phyloP scores from a whole-genome alignment of 2,329 filamentous ascomycete species.

The Dothistroma pini region DNA sequence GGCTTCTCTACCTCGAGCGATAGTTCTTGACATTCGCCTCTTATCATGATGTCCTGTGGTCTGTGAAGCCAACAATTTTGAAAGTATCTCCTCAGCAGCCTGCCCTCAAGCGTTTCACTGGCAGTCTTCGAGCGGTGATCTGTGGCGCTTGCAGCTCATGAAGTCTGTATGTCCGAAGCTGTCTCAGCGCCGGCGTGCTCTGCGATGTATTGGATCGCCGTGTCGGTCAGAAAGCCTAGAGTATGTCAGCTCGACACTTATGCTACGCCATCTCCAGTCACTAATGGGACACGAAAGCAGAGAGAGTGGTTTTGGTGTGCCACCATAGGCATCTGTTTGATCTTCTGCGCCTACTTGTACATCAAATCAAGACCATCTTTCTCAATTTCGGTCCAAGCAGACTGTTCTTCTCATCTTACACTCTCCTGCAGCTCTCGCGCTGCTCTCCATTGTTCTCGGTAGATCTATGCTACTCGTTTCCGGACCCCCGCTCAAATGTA shows the following conservation, averaged over 20 bases:
- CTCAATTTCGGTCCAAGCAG: slow-evolving; percentile 6
- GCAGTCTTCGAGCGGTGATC: no score
- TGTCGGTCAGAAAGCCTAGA: neutral
- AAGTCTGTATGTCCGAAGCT: neutral
- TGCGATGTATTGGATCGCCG: neutral
- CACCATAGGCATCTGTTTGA: slow-evolving; percentile 10
- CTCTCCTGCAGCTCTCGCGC: neutral
- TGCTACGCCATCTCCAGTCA: neutral
- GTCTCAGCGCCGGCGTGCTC: no score
- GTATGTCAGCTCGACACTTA: neutral
- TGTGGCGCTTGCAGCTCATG: neutral
- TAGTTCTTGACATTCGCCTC: no score
- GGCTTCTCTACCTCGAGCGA: no score
- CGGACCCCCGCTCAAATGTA: slow-evolving; percentile 39
- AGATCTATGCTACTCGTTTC: neutral
- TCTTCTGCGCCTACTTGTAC: slow-evolving; percentile 4
- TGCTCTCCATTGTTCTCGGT: neutral
- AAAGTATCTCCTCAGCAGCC: no score
- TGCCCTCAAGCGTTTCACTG: no score
- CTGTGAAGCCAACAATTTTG: no score
- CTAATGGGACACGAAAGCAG: neutral
- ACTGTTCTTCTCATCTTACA: neutral
- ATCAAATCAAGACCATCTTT: slow-evolving; percentile 9
- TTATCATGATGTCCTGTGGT: no score
- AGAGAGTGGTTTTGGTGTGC: slow-evolving; percentile 8